These are phyloP conservation scores for Paraphaeosphaeria sporulosa DNA, from an alignment of 2,329 filamentous ascomycete species.

Conservation along the genomic window DNA sequence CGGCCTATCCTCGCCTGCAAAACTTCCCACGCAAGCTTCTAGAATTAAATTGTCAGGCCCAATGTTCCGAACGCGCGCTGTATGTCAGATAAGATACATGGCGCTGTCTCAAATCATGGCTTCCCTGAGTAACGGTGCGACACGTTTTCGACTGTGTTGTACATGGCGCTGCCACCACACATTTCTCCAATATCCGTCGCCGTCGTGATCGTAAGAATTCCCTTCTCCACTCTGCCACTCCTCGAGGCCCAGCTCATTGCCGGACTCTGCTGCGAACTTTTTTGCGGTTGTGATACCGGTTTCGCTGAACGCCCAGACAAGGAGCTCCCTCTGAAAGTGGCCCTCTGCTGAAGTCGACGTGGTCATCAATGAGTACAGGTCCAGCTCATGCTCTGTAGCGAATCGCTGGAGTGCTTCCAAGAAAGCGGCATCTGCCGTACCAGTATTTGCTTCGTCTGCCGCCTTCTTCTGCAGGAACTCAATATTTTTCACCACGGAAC, in stretches of 20 bases:
- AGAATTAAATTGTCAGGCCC: slow-evolving; percentile 8
- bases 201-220: slow-evolving; percentile 40
- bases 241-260: slow-evolving; percentile 63
- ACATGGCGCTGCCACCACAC: slow-evolving; percentile 72
- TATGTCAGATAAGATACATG: slow-evolving; percentile 3
- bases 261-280: slow-evolving; percentile 60
- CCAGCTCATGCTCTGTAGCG: slow-evolving; percentile 64
- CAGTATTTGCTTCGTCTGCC: slow-evolving; percentile 45
- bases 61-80: slow-evolving; percentile 18
- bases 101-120: slow-evolving; percentile 38
- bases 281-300: slow-evolving; percentile 60
- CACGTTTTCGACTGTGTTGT: slow-evolving; percentile 68
- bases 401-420: slow-evolving; percentile 61
- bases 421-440: slow-evolving; percentile 51
- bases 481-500: slow-evolving; percentile 69
- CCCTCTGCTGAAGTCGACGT: slow-evolving; percentile 62
- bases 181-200: slow-evolving; percentile 57
- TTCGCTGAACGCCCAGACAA: slow-evolving; percentile 69
- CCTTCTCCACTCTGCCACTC: slow-evolving; percentile 62
- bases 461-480: slow-evolving; percentile 66
- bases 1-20: slow-evolving; percentile 15
- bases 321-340: slow-evolving; percentile 69
- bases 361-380: slow-evolving; percentile 74
- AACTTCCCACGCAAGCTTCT: slow-evolving; percentile 10
- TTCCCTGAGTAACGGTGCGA: slow-evolving; percentile 65